phyloP scores from a whole-genome alignment of 371 early-diverging fungal species.

The Mortierella polycephala region DNA sequence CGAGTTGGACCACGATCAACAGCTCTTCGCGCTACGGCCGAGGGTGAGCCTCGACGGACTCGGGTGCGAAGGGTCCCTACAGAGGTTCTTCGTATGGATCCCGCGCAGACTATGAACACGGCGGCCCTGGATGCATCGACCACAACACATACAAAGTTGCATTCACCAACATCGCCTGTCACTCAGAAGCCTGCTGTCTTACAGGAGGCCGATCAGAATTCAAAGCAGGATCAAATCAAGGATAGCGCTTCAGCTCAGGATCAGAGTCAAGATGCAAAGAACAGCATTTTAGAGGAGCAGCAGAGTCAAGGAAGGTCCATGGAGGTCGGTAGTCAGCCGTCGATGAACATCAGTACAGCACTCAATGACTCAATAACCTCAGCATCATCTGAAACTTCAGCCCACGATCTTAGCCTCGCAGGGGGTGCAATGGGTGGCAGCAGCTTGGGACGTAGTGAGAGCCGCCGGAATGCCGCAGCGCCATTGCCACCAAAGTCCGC shows the following conservation, averaged over 20 bases:
- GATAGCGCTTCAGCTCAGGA: no score
- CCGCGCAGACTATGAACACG: background rate
- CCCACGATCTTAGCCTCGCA: background rate
- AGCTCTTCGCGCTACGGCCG: slow-evolving; percentile 16
- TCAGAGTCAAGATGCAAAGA: no score
- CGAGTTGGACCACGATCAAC: slow-evolving; percentile 25
- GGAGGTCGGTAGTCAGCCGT: no score
- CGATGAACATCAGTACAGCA: no score
- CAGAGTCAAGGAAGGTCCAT: no score
- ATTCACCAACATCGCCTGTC: slow-evolving; percentile 6
- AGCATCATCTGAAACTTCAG: background rate
- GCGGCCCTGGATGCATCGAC: background rate
- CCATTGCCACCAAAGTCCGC: slow-evolving; percentile 52
- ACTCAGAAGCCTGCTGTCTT: background rate
- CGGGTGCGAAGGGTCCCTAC: slow-evolving; percentile 22
- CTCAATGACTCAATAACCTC: no score
- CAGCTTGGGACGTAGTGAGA: slow-evolving; percentile 26
- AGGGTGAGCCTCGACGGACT: slow-evolving; percentile 35
- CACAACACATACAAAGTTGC: background rate
- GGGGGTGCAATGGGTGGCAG: background rate
- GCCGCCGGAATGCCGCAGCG: slow-evolving; percentile 29
- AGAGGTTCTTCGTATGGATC: slow-evolving; percentile 10
- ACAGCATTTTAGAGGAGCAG: no score
- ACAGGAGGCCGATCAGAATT: background rate
- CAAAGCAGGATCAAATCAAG: no score